phyloP scores from a whole-genome alignment of 164 flowering plant species.

The Piper longum region DNA sequence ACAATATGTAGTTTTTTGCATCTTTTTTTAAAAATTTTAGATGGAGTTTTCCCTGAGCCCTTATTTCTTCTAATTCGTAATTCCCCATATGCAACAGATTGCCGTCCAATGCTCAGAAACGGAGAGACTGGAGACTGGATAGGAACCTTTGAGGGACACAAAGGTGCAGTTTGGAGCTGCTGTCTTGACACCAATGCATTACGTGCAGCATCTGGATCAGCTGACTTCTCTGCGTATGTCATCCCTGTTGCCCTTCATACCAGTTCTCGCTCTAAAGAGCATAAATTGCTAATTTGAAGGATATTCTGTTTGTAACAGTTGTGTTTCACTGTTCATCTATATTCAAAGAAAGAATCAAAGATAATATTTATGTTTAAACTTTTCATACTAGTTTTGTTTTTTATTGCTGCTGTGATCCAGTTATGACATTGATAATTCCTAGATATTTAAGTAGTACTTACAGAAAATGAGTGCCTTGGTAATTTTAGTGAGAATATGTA shows the following conservation, averaged over 20 bases:
- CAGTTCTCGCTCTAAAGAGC: too few species aligned
- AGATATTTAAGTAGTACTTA: too few species aligned
- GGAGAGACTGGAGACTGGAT: constrained; percentile 99
- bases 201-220: constrained; percentile 93
- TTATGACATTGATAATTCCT: too few species aligned
- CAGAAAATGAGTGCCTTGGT: too few species aligned
- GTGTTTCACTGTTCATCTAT: too few species aligned
- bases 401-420: neutral
- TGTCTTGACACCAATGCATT: constrained; percentile 82
- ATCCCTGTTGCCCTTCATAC: neutral
- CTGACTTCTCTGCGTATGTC: constrained; percentile 89
- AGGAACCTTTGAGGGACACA: constrained; percentile 98
- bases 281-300: too few species aligned
- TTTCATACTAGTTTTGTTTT: neutral
- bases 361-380: neutral
- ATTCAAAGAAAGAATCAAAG: too few species aligned
- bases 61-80: neutral
- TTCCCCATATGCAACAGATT: constrained; percentile 32
- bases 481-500: too few species aligned
- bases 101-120: constrained; percentile 93
- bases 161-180: constrained; percentile 99
- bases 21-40: too few species aligned
- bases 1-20: too few species aligned
- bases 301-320: too few species aligned
- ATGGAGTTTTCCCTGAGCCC: too few species aligned